Percentiles rank a stretch among this genome's conserved stretches.
phyloP scores from a whole-genome alignment of 768 basidiomycete species.

The Suillus paluster region DNA sequence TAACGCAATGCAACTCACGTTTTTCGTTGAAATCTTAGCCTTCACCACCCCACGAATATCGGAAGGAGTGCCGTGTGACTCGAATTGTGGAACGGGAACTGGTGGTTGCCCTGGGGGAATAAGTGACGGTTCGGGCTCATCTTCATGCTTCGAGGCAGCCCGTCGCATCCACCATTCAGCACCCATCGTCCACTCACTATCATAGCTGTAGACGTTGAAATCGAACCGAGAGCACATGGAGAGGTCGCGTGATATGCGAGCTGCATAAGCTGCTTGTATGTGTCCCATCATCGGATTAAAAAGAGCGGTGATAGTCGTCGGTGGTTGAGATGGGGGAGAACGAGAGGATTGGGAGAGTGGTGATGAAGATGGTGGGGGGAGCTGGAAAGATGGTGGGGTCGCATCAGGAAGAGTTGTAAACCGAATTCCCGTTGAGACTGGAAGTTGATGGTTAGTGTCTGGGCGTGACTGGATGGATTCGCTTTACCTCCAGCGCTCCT shows the following conservation, averaged over 20 bases:
- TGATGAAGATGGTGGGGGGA: slow-evolving; percentile 43
- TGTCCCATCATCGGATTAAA: slow-evolving; percentile 98
- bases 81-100: slow-evolving; percentile 6
- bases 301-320: slow-evolving; percentile 91
- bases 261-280: slow-evolving; percentile 88
- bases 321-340: slow-evolving; percentile 64
- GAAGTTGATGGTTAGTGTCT: slow-evolving; percentile 10
- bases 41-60: slow-evolving; percentile 85
- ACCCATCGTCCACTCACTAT: slow-evolving; percentile 95
- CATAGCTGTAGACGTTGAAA: slow-evolving; percentile 96
- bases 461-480: not conserved
- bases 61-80: slow-evolving; percentile 13
- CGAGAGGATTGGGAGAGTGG: slow-evolving; percentile 38
- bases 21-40: slow-evolving; percentile 86
- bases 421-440: slow-evolving; percentile 93
- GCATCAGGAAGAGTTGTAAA: slow-evolving; percentile 91
- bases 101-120: slow-evolving; percentile 12
- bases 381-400: slow-evolving; percentile 66
- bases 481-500: slow-evolving; percentile 86
- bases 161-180: slow-evolving; percentile 95
- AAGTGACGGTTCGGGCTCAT: not conserved
- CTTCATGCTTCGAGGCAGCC: slow-evolving; percentile 19
- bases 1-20: slow-evolving; percentile 52
- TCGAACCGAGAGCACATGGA: slow-evolving; percentile 90
- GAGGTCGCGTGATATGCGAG: slow-evolving; percentile 83